A percentile compares a stretch with the other conserved stretches of the same genome.
These are phyloP conservation scores for Oryza longistaminata DNA, from an alignment of 176 grass and related monocot species.

Conservation along the genomic window DNA sequence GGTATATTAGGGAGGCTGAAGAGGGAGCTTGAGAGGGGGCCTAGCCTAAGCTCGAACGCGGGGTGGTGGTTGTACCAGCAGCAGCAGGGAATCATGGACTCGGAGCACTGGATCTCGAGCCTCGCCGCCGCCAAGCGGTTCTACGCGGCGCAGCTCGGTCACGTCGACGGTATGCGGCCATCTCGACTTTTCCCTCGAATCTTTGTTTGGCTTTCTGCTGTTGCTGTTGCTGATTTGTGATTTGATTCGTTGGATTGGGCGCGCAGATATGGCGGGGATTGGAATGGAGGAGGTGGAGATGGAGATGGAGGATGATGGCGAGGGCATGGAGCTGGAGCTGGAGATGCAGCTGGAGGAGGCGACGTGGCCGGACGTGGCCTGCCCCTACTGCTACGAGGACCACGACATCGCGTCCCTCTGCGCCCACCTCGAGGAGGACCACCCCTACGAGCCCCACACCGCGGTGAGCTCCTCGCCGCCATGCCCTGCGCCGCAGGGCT, in stretches of 20 bases:
- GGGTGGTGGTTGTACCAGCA: not conserved
- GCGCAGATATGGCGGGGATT: slow-evolving; percentile 52
- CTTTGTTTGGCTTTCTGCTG: too few relatives aligned
- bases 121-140: slow-evolving; percentile 85
- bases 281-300: slow-evolving; percentile 72
- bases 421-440: slow-evolving; percentile 88
- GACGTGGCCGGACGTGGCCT: slow-evolving; percentile 67
- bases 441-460: slow-evolving; percentile 74
- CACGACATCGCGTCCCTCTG: slow-evolving; percentile 85
- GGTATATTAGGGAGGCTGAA: not conserved
- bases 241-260: not conserved
- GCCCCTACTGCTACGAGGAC: slow-evolving; percentile 98
- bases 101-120: slow-evolving; percentile 98
- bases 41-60: not conserved
- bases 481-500: not conserved
- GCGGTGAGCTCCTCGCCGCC: slow-evolving; percentile 52
- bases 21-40: not conserved
- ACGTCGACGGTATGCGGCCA: slow-evolving; percentile 47
- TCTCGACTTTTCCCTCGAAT: not conserved
- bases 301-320: slow-evolving; percentile 48
- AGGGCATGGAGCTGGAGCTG: slow-evolving; percentile 46
- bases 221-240: slow-evolving; percentile 9
- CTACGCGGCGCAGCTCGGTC: slow-evolving; percentile 70
- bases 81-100: slow-evolving; percentile 58
- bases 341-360: slow-evolving; percentile 55